Conservation (phyloP, 805 yeast genomes). For the Deakozyma indianensis region DNA sequence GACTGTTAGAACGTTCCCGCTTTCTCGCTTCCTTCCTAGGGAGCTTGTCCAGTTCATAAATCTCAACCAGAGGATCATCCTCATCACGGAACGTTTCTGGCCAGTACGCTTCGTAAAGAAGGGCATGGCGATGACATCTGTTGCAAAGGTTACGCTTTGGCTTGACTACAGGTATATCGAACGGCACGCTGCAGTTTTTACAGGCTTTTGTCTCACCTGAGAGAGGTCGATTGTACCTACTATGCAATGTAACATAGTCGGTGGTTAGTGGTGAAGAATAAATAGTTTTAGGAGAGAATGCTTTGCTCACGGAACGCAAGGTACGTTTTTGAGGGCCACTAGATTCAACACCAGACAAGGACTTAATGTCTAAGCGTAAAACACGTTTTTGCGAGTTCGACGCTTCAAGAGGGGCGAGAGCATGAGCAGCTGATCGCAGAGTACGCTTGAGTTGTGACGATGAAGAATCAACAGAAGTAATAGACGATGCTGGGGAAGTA, state of each 20-base stretch:
- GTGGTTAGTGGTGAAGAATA: background rate
- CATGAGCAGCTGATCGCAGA: too few species aligned
- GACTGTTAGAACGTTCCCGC: too few species aligned
- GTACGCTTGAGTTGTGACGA: too few species aligned
- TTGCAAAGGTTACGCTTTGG: constrained; percentile 14
- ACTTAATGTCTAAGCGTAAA: too few species aligned
- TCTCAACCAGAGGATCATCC: constrained; percentile 6
- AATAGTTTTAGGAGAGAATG: background rate
- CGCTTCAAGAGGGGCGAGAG: too few species aligned
- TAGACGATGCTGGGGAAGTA: background rate
- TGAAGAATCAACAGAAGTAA: background rate
- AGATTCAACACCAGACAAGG: too few species aligned
- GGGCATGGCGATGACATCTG: constrained; percentile 20
- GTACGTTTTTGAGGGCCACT: background rate
- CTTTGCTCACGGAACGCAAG: background rate
- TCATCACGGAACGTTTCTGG: constrained; percentile 9
- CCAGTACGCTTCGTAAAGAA: constrained; percentile 16
- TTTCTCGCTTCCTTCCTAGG: too few species aligned
- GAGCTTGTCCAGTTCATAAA: background rate
- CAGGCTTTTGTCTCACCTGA: constrained; percentile 3
- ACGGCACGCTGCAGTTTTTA: constrained; percentile 10
- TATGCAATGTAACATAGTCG: constrained; percentile 2
- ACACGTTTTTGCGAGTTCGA: too few species aligned
- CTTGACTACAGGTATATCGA: constrained; percentile 6
- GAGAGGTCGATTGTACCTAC: background rate